Base-by-base conservation (phyloP, 148 eudicot species). In the Rhododendron simsii region DNA sequence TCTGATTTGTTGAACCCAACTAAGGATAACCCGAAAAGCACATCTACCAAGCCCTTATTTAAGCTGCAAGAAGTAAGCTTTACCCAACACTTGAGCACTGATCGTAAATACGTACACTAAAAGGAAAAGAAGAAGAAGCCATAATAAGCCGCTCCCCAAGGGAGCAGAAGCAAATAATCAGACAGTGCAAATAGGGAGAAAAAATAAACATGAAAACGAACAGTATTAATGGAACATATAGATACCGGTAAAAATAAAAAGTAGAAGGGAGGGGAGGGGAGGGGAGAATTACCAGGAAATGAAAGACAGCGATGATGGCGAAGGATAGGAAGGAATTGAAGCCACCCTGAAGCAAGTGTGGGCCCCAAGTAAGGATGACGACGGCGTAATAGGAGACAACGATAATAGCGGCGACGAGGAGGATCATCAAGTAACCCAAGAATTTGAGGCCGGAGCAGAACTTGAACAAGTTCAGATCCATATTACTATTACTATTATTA, bases 351-450 rank as follows among this genome's bases (percentile, higher is more conserved):
- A 90, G 87, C 90, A 96, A 90, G 9, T 80, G 91, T 9, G 99
- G 98, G 23, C 87, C 98, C 92, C 94, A 96, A 45, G 90, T 91
- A 80, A 95, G 84, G 65, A 95, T 87, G 20, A 96, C 92, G 51
- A 96, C 95, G 48, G 98, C 96, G 88, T 93, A 91, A 71, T 96
- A 96, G 7, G 94, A 87, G 20, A 94, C 81, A 0, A 78, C 93
- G 51, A 96, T 85, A 7, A 96, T 92, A 5, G 85, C 95, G 10
- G 90, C 80, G 53, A 94, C 98, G 78, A 96, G 87, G 45, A 92
- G 41, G 84, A 96, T 89, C 91, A 96, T 93, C 85, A 93, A 85
- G 89, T 94, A 94, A 23, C 98, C 98, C 55, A 96, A 86, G 81
- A 91, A 87, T 47, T 91, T 92, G 67, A 96, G 92, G 50, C 93